Percentiles rank a stretch among this genome's conserved stretches.
These are phyloP conservation scores for Coprinopsis cinerea DNA, from an alignment of 768 basidiomycete species.

Conservation along the genomic window DNA sequence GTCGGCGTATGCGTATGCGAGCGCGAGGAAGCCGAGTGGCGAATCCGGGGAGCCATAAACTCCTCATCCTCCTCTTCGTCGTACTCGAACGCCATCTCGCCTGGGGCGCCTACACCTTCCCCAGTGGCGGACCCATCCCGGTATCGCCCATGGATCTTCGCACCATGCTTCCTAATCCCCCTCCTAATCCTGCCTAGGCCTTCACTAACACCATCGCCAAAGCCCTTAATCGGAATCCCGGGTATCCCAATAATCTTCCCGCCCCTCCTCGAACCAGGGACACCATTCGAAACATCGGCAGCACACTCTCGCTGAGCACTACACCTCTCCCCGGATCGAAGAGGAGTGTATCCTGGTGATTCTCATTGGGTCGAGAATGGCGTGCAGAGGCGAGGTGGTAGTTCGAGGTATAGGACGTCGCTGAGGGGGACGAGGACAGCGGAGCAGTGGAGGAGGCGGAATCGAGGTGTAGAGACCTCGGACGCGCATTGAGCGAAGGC, in stretches of 20 bases:
- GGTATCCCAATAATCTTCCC: no score
- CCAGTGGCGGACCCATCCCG: constrained; percentile 23
- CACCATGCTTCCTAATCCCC: constrained; percentile 48
- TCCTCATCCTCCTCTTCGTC: constrained; percentile 63
- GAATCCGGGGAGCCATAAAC: constrained; percentile 26
- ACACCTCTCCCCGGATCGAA: constrained; percentile 58
- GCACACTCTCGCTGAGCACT: constrained; percentile 29
- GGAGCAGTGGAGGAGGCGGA: constrained; percentile 7
- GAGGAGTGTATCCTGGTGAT: constrained; percentile 61
- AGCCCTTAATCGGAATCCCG: constrained; percentile 54
- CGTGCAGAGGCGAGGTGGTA: neutral
- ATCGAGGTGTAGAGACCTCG: constrained; percentile 23
- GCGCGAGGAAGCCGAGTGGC: constrained; percentile 15
- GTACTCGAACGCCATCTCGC: constrained; percentile 45
- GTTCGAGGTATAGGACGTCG: constrained; percentile 8
- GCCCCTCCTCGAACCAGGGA: constrained; percentile 30
- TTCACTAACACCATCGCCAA: constrained; percentile 54
- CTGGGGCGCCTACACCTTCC: no score
- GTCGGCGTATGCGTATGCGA: no score
- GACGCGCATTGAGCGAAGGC: neutral
- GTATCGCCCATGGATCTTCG: constrained; percentile 28
- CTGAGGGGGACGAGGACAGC: constrained; percentile 18
- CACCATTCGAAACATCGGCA: constrained; percentile 82
- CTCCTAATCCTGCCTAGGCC: constrained; percentile 53
- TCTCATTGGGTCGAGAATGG: constrained; percentile 22